Conservation (phyloP, 108 stramenopile genomes). For the Cyclotella baltica region DNA sequence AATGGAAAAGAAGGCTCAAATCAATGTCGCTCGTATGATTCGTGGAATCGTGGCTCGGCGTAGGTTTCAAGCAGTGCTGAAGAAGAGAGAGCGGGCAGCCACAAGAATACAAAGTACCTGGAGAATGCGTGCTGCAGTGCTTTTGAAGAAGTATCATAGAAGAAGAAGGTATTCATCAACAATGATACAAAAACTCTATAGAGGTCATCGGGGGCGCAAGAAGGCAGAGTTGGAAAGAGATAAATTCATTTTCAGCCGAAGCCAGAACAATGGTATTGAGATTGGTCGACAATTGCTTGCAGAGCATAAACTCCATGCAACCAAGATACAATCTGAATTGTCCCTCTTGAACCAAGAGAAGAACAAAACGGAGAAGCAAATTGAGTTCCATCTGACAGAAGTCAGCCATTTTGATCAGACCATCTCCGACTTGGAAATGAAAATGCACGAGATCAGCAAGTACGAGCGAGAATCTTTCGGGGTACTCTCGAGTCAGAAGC, state of each 20-base stretch:
- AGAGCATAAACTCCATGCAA: constrained; percentile 91
- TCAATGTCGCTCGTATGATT: constrained; percentile 54
- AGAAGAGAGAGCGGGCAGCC: constrained; percentile 58
- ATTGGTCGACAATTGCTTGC: constrained; percentile 90
- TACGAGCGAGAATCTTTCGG: constrained; percentile 76
- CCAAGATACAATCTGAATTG: constrained; percentile 86
- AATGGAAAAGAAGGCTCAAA: constrained; percentile 48
- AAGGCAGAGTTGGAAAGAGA: constrained; percentile 79
- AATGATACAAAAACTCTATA: constrained; percentile 67
- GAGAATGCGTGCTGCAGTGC: constrained; percentile 57
- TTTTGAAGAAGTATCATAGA: constrained; percentile 47
- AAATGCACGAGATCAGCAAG: constrained; percentile 83
- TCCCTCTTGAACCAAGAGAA: constrained; percentile 87
- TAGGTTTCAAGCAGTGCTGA: constrained; percentile 44
- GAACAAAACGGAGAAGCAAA: constrained; percentile 76
- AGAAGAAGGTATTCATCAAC: constrained; percentile 54
- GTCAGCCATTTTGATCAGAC: constrained; percentile 83
- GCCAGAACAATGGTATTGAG: constrained; percentile 88
- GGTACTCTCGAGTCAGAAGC: constrained; percentile 61
- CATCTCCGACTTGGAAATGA: constrained; percentile 75
- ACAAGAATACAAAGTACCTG: constrained; percentile 63
- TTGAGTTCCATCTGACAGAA: constrained; percentile 76
- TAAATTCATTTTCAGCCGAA: constrained; percentile 85
- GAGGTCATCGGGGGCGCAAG: constrained; percentile 75
- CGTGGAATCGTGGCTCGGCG: constrained; percentile 66